Base-by-base conservation (phyloP, 1,284 basidiomycete species). In the Xerocomus amazonicus region DNA sequence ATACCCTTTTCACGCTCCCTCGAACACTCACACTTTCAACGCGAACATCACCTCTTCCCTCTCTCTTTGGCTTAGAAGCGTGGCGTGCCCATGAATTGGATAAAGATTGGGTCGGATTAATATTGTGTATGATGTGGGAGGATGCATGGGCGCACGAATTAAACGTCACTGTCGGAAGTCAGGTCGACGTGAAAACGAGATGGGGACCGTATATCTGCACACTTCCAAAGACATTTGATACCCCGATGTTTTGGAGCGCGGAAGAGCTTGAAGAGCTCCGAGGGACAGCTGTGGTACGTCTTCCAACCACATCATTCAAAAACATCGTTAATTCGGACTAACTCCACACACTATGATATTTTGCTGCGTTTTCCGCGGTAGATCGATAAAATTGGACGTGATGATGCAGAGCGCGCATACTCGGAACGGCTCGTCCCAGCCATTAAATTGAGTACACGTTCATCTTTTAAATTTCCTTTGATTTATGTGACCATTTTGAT, bases 91-190 rank as follows among this genome's bases (percentile, higher is more conserved):
- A 72, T 51, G 66, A 70, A 19, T 67, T 94, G 48, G 75, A 85
- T 45, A 72, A 78, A 46, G 90, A 92, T 1, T 98, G 95, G 95
- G 73, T 80, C 2, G 88, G 89, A 1, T 73, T 98, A 36, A 97
- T 98, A 51, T 73, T 97, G 19, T 90, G 87, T 56, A 89, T 98
- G 85, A 92, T 98, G 89, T 97, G 90, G 87, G 96, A 97, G 68
- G 80, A 81, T 45, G 77, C 83, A 9, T 66, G 63, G 58, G 46
- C 55, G 13, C 43, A 66, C n/a, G 60, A 65, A 48, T 41, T 10
- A 4, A 45, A 53, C 37, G 6, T 10, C 9, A 19, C 23, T 38
- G 36, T 45, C n/a, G 14, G 14, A 12, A 3, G 72, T 71, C 50
- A 81, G 80, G 0, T 72, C 71, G 47, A 81, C 80, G 0, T 61